Percentiles rank a stretch among this genome's conserved stretches.
Evolutionary conservation across 768 basidiomycete genomes (phyloP).

Genomic region (Boletus reticulatus): DNA sequence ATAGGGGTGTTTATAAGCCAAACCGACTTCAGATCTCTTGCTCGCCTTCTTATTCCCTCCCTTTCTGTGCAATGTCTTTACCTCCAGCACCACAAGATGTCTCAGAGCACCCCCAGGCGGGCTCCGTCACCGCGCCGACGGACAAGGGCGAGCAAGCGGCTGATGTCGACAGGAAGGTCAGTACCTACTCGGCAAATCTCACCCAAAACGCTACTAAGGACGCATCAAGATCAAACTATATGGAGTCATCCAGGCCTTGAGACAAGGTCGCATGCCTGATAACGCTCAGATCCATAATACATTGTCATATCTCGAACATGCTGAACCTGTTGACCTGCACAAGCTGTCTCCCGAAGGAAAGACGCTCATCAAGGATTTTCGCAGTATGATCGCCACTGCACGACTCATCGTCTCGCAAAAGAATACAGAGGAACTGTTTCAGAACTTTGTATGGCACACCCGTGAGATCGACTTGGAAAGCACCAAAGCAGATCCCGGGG

Average conservation of each 20-base stretch:
- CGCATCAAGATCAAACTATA: conserved; percentile 59
- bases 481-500: conserved; percentile 41
- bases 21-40: background rate
- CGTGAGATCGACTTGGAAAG: conserved; percentile 42
- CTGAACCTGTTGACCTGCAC: conserved; percentile 57
- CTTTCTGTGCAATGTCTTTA: conserved; percentile 53
- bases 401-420: conserved; percentile 74
- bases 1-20: conserved; percentile 12
- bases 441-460: conserved; percentile 87
- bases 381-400: conserved; percentile 75
- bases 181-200: background rate
- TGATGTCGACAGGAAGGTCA: conserved; percentile 78
- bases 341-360: conserved; percentile 76
- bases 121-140: conserved; percentile 65
- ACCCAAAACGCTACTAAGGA: background rate
- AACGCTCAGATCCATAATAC: conserved; percentile 78
- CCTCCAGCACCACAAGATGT: conserved; percentile 62
- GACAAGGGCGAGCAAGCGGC: conserved; percentile 59
- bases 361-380: conserved; percentile 72
- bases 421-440: conserved; percentile 89
- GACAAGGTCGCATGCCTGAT: conserved; percentile 73
- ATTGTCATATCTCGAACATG: conserved; percentile 60
- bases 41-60: background rate
- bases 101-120: conserved; percentile 50
- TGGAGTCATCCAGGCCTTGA: conserved; percentile 78